Conservation (phyloP, 2,329 filamentous ascomycete species). For the Claviceps spartinae region DNA sequence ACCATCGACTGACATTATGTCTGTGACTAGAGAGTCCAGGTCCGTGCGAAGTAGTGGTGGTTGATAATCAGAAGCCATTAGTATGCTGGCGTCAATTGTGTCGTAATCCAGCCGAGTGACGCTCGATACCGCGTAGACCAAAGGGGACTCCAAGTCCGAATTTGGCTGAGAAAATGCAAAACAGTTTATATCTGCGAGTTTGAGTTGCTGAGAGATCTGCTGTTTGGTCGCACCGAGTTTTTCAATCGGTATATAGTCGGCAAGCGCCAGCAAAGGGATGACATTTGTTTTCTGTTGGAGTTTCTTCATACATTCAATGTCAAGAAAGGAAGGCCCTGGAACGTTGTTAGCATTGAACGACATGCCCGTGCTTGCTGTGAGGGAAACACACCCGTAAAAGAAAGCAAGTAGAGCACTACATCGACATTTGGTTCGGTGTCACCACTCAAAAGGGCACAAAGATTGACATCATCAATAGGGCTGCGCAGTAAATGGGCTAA, state of each 20-base stretch:
- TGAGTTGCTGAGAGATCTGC: slow-evolving; percentile 41
- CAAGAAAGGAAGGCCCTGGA: slow-evolving; percentile 25
- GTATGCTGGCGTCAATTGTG: slow-evolving; percentile 78
- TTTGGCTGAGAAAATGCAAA: slow-evolving; percentile 48
- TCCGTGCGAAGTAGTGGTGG: slow-evolving; percentile 70
- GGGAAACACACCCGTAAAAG: slow-evolving; percentile 40
- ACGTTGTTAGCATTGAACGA: slow-evolving; percentile 3
- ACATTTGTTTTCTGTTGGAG: slow-evolving; percentile 68
- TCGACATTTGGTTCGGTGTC: slow-evolving; percentile 77
- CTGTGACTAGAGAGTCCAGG: slow-evolving; percentile 52
- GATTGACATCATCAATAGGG: slow-evolving; percentile 57
- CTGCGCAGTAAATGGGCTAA: slow-evolving; percentile 21
- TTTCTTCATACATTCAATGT: slow-evolving; percentile 58
- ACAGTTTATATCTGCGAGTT: slow-evolving; percentile 41
- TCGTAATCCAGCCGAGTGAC: slow-evolving; percentile 58
- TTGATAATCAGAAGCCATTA: slow-evolving; percentile 87
- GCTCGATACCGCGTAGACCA: slow-evolving; percentile 67
- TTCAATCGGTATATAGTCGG: slow-evolving; percentile 51
- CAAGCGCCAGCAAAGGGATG: slow-evolving; percentile 66
- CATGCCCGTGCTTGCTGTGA: background rate
- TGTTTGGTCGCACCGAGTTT: slow-evolving; percentile 47
- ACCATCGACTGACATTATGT: slow-evolving; percentile 65
- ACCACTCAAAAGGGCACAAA: slow-evolving; percentile 65
- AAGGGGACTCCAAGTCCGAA: slow-evolving; percentile 17
- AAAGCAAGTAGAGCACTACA: slow-evolving; percentile 69